Percentiles rank a stretch among this genome's conserved stretches.
Evolutionary conservation across 2,329 filamentous ascomycete genomes (phyloP).

Genomic region (Metarhizium album): DNA sequence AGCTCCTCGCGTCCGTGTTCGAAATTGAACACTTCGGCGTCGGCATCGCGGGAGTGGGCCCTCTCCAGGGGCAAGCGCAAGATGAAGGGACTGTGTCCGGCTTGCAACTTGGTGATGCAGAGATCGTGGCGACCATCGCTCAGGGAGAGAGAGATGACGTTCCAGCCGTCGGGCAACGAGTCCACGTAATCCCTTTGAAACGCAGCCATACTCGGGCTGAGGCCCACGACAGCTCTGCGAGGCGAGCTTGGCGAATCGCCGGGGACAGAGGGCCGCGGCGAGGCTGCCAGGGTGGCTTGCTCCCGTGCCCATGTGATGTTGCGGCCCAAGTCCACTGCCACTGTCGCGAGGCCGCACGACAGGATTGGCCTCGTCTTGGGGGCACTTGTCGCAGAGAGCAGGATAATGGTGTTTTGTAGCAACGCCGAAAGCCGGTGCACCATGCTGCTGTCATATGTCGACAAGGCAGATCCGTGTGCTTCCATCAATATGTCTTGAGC

Average conservation of each 20-base stretch:
- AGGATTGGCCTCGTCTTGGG: slow-evolving; percentile 33
- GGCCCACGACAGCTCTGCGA: slow-evolving; percentile 23
- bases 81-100: slow-evolving; percentile 69
- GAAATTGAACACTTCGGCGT: slow-evolving; percentile 72
- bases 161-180: slow-evolving; percentile 75
- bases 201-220: slow-evolving; percentile 41
- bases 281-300: slow-evolving; percentile 41
- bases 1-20: slow-evolving; percentile 70
- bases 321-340: slow-evolving; percentile 58
- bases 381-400: slow-evolving; percentile 51
- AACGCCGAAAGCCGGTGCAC: slow-evolving; percentile 54
- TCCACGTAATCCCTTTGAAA: slow-evolving; percentile 79
- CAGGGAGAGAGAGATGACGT: slow-evolving; percentile 72
- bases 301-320: slow-evolving; percentile 60
- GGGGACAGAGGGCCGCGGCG: not conserved
- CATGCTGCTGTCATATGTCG: slow-evolving; percentile 44
- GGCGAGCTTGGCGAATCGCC: not conserved
- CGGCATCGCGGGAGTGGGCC: slow-evolving; percentile 68
- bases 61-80: slow-evolving; percentile 76
- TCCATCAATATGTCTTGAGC: slow-evolving; percentile 57
- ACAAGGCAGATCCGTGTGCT: slow-evolving; percentile 46
- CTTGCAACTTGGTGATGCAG: slow-evolving; percentile 75
- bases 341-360: slow-evolving; percentile 48
- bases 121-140: slow-evolving; percentile 77
- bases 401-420: slow-evolving; percentile 53